phyloP scores from a whole-genome alignment of 371 early-diverging fungal species.

The Spraguea lophii region DNA sequence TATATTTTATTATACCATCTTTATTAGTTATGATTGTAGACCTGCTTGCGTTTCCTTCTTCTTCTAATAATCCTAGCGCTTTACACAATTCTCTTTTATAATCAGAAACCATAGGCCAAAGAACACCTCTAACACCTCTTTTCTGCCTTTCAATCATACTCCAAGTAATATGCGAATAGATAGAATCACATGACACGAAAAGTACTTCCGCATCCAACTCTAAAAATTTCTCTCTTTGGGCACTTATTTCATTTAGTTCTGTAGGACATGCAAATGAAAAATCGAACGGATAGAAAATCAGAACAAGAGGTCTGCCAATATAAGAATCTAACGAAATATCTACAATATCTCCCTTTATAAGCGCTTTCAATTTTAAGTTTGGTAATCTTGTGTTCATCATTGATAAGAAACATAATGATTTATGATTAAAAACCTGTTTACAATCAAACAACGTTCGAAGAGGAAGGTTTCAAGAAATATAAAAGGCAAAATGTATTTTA shows the following conservation, averaged over 20 bases:
- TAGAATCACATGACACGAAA: slow-evolving; percentile 42
- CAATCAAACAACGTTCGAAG: too few relatives aligned
- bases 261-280: slow-evolving; percentile 47
- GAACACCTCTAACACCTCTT: slow-evolving; percentile 30
- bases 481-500: too few relatives aligned
- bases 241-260: slow-evolving; percentile 36
- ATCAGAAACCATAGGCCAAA: slow-evolving; percentile 43
- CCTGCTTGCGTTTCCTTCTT: slow-evolving; percentile 22
- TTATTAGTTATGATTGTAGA: slow-evolving; percentile 37
- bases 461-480: too few relatives aligned
- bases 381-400: too few relatives aligned
- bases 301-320: slow-evolving; percentile 12
- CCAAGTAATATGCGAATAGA: slow-evolving; percentile 44
- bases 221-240: slow-evolving; percentile 27
- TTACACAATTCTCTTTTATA: slow-evolving; percentile 9
- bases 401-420: too few relatives aligned
- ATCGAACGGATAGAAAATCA: slow-evolving; percentile 46
- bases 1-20: slow-evolving; percentile 11
- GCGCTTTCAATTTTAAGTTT: too few relatives aligned
- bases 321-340: too few relatives aligned
- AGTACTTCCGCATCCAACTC: slow-evolving; percentile 26
- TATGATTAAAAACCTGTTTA: too few relatives aligned
- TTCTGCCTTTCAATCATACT: slow-evolving; percentile 10
- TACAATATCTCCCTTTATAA: too few relatives aligned
- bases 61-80: slow-evolving; percentile 22